Evolutionary conservation across 2,329 filamentous ascomycete genomes (phyloP).

Genomic region (Fusarium anguioides): DNA sequence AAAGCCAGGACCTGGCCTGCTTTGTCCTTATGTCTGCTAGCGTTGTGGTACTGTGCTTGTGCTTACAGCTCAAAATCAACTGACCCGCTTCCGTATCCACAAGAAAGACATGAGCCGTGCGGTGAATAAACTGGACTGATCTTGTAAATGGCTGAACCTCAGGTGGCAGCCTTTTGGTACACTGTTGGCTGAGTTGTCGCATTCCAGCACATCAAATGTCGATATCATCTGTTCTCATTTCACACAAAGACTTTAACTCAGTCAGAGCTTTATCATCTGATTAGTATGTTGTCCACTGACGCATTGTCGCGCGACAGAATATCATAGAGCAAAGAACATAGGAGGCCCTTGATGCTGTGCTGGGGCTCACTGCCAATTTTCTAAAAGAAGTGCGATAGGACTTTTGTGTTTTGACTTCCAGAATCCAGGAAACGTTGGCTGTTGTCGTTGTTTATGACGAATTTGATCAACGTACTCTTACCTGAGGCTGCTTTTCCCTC

Average conservation of each 20-base stretch:
- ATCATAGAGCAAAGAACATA: neutral
- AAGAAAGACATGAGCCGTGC: neutral
- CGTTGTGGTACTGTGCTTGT: accelerated
- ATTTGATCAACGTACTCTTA: neutral
- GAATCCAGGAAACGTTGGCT: accelerated
- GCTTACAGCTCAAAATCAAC: neutral
- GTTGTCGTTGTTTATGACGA: accelerated
- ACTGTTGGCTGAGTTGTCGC: neutral
- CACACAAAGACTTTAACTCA: no score
- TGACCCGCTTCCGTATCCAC: neutral
- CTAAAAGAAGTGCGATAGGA: constrained; percentile 4
- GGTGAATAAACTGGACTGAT: neutral
- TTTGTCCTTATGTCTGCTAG: accelerated
- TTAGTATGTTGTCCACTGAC: accelerated
- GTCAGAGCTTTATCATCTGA: no score
- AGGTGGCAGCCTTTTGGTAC: no score
- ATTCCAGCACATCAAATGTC: neutral
- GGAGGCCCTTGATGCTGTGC: neutral
- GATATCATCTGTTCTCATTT: neutral
- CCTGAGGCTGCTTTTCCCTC: constrained; percentile 1
- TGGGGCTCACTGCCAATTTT: neutral
- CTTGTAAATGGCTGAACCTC: accelerated
- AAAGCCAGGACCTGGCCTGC: accelerated
- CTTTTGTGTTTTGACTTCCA: accelerated
- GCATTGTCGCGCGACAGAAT: accelerated